These are phyloP conservation scores for Curvularia spicifera DNA, from an alignment of 2,329 filamentous ascomycete species.

Conservation along the genomic window DNA sequence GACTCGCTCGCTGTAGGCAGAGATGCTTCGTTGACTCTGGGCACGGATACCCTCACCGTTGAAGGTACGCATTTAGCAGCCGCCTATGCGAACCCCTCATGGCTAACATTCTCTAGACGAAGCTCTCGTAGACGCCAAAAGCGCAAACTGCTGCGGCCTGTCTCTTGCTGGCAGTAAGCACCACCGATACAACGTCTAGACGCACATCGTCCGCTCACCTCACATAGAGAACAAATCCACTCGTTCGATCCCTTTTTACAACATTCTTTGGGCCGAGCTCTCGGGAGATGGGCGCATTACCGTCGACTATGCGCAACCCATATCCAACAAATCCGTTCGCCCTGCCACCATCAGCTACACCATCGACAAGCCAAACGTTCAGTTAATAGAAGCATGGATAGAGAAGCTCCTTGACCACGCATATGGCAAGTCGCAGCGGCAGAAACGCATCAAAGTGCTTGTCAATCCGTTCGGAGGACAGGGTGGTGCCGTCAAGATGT, in stretches of 20 bases:
- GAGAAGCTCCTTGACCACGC: slow-evolving; percentile 69
- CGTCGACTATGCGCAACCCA: slow-evolving; percentile 73
- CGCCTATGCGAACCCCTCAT: not conserved
- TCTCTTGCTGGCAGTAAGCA: slow-evolving; percentile 56
- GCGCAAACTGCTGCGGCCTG: slow-evolving; percentile 63
- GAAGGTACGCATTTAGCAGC: slow-evolving; percentile 54
- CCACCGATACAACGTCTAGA: not conserved
- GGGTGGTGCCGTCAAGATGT: slow-evolving; percentile 75
- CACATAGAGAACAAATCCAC: slow-evolving; percentile 56
- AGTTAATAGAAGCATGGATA: slow-evolving; percentile 66
- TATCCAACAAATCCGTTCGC: slow-evolving; percentile 63
- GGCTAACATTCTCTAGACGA: slow-evolving; percentile 55
- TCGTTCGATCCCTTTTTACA: slow-evolving; percentile 75
- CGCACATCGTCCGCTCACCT: slow-evolving; percentile 13
- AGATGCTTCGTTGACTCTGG: slow-evolving; percentile 66
- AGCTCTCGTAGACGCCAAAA: slow-evolving; percentile 56
- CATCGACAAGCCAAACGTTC: slow-evolving; percentile 59
- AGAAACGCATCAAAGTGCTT: slow-evolving; percentile 83
- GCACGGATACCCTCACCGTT: slow-evolving; percentile 65
- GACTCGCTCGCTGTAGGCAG: slow-evolving; percentile 61
- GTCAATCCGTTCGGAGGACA: slow-evolving; percentile 92
- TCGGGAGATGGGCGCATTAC: slow-evolving; percentile 63
- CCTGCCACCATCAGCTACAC: slow-evolving; percentile 68
- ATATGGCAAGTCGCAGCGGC: slow-evolving; percentile 71
- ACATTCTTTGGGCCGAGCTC: slow-evolving; percentile 81